Conservation (phyloP, 805 yeast species). For the Clavispora carvajalis region DNA sequence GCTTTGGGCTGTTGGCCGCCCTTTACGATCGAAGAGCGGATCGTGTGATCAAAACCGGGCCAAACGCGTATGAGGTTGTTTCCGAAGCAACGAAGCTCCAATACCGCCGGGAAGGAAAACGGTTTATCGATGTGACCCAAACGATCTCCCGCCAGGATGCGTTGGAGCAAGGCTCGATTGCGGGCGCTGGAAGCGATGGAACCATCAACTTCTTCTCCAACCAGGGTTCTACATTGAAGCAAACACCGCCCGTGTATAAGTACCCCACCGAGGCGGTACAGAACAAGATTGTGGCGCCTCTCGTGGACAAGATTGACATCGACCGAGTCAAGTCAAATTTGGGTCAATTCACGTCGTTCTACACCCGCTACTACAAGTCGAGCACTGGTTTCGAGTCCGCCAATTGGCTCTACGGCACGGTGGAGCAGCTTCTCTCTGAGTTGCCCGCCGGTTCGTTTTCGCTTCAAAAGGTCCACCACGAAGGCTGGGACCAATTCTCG, state of each 20-base stretch:
- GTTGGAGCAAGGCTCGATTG: constrained; percentile 20
- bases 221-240: constrained; percentile 21
- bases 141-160: constrained; percentile 35
- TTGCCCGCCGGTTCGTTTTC: constrained; percentile 20
- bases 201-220: constrained; percentile 20
- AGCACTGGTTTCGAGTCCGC: constrained; percentile 68
- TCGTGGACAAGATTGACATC: constrained; percentile 42
- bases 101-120: constrained; percentile 39
- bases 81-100: constrained; percentile 32
- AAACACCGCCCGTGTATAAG: constrained; percentile 28
- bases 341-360: constrained; percentile 61
- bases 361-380: constrained; percentile 72
- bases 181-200: constrained; percentile 10
- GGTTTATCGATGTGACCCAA: constrained; percentile 63
- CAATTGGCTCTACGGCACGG: constrained; percentile 55
- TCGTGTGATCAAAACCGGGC: constrained; percentile 33
- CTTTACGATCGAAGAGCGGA: constrained; percentile 1
- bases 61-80: constrained; percentile 25
- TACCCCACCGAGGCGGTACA: constrained; percentile 49
- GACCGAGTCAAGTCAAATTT: constrained; percentile 48
- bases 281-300: constrained; percentile 31
- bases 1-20: constrained; percentile 5
- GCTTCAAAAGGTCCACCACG: constrained; percentile 52
- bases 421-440: constrained; percentile 34
- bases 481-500: constrained; percentile 73